Conservation (phyloP, 257 asterid species). For the Solanum sejunctum region DNA sequence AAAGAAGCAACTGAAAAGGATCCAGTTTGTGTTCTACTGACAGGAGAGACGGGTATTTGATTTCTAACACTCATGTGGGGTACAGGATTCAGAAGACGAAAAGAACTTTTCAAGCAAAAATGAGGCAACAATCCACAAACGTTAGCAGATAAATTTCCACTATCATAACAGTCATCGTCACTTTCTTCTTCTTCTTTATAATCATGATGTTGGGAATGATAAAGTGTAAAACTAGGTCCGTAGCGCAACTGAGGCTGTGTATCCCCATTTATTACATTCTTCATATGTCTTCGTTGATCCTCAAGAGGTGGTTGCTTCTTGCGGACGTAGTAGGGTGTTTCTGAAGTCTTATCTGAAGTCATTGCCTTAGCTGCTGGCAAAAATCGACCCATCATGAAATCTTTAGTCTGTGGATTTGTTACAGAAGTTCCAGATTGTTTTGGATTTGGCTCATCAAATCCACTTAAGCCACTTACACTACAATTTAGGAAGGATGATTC, state of each 20-base stretch:
- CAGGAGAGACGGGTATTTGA: constrained; percentile 26
- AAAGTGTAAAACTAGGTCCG: constrained; percentile 58
- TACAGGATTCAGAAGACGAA: constrained; percentile 36
- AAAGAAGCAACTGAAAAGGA: constrained; percentile 29
- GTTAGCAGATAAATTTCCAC: constrained; percentile 14
- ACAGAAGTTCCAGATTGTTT: constrained; percentile 14
- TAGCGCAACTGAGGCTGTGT: constrained; percentile 52
- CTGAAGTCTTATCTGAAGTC: constrained; percentile 27
- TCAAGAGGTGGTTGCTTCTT: constrained; percentile 26
- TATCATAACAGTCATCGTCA: constrained; percentile 34
- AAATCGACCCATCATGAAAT: constrained; percentile 76
- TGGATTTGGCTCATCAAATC: constrained; percentile 28
- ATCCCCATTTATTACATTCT: constrained; percentile 14
- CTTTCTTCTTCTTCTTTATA: constrained; percentile 36
- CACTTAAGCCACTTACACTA: constrained; percentile 57
- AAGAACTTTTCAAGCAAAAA: constrained; percentile 45
- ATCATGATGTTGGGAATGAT: constrained; percentile 20
- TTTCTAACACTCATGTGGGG: constrained; percentile 53
- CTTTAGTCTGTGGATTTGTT: constrained; percentile 34
- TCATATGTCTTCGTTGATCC: constrained; percentile 22
- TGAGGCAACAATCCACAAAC: constrained; percentile 71
- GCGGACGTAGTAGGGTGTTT: constrained; percentile 42
- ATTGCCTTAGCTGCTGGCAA: constrained; percentile 92
- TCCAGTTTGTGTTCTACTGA: constrained; percentile 21
- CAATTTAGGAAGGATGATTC: constrained; percentile 69